Percentiles rank a stretch among this genome's conserved stretches.
Conservation (phyloP, 176 grass and related monocot genomes). For the Cocos nucifera region DNA sequence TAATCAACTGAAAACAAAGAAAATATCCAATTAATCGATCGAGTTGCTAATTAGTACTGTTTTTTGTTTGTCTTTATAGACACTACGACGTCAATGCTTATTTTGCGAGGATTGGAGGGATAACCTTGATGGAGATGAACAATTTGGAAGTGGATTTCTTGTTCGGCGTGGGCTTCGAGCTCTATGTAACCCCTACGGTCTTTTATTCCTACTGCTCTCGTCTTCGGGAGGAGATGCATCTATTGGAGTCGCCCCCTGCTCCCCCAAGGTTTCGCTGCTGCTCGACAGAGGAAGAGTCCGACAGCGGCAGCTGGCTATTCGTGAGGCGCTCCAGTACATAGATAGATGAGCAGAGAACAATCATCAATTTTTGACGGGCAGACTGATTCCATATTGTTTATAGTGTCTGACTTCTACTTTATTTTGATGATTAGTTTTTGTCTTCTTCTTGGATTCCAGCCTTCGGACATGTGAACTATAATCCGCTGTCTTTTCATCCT, state of each 20-base stretch:
- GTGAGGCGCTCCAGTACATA: conserved; percentile 12
- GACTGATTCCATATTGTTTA: conserved; percentile 1
- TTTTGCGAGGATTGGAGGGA: conserved; percentile 39
- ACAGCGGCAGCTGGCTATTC: conserved; percentile 12
- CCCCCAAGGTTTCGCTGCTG: conserved; percentile 20
- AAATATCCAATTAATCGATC: neutral
- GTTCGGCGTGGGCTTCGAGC: conserved; percentile 29
- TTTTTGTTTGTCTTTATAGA: conserved; percentile 9
- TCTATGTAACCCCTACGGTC: conserved; percentile 32
- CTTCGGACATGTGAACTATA: neutral
- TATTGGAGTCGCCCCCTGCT: conserved; percentile 16
- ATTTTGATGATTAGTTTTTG: neutral
- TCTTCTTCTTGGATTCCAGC: conserved; percentile 1
- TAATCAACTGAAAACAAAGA: conserved; percentile 20
- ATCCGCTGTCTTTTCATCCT: neutral
- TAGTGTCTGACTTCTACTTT: neutral
- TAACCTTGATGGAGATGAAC: conserved; percentile 55
- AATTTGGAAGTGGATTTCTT: conserved; percentile 51
- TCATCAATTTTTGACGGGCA: neutral
- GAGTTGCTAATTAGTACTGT: neutral
- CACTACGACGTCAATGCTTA: conserved; percentile 39
- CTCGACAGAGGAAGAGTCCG: conserved; percentile 36
- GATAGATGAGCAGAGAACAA: neutral
- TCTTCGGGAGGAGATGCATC: conserved; percentile 34
- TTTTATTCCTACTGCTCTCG: conserved; percentile 35